phyloP scores from a whole-genome alignment of 2,329 filamentous ascomycete species.

The Arthrocladium fulminans region DNA sequence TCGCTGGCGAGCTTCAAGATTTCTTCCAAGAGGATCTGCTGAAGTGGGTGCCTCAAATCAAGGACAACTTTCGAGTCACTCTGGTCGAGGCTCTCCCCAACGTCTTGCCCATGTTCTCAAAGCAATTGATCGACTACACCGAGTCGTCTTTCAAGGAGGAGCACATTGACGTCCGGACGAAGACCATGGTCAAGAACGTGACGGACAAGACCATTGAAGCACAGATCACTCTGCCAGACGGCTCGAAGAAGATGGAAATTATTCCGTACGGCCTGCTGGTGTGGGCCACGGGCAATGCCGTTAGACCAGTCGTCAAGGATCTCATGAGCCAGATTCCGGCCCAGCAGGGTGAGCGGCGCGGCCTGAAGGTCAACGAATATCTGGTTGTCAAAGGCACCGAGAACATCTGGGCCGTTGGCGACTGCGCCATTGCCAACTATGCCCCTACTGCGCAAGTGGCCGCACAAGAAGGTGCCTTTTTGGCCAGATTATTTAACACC shows the following conservation, averaged over 20 bases:
- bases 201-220: slow-evolving; percentile 89
- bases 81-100: slow-evolving; percentile 95
- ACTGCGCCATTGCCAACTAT: slow-evolving; percentile 96
- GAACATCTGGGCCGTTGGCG: slow-evolving; percentile 95
- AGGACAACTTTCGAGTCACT: slow-evolving; percentile 91
- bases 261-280: slow-evolving; percentile 94
- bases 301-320: slow-evolving; percentile 82
- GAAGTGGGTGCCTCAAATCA: slow-evolving; percentile 95
- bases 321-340: slow-evolving; percentile 87
- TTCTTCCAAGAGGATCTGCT: slow-evolving; percentile 98
- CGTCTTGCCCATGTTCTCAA: slow-evolving; percentile 95
- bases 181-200: slow-evolving; percentile 98
- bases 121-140: slow-evolving; percentile 98
- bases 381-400: slow-evolving; percentile 94
- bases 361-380: slow-evolving; percentile 95
- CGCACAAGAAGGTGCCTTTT: slow-evolving; percentile 87
- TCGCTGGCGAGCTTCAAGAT: slow-evolving; percentile 94
- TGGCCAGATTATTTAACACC: slow-evolving; percentile 94
- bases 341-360: slow-evolving; percentile 88
- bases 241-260: slow-evolving; percentile 67
- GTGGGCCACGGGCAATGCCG: slow-evolving; percentile 94
- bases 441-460: slow-evolving; percentile 96
- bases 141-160: slow-evolving; percentile 99
- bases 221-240: slow-evolving; percentile 70
- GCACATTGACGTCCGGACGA: slow-evolving; percentile 92